Evolutionary conservation across 2,329 filamentous ascomycete genomes (phyloP), one percentile per base, ranked within the genome.

Genomic region (Metarhizium rileyi): DNA sequence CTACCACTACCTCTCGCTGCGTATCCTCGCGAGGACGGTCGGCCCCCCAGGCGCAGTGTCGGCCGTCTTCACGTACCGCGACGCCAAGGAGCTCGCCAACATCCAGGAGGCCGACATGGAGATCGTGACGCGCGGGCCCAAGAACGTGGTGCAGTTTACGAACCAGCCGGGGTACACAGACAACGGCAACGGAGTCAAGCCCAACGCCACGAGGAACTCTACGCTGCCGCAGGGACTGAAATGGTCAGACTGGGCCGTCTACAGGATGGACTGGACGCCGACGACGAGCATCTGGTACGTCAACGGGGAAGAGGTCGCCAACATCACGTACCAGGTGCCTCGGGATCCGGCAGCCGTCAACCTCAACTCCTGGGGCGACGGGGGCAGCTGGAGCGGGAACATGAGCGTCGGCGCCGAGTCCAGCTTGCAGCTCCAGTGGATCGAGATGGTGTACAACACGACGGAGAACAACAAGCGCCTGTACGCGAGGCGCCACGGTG

Each of bases 361-460:
- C 27, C 66, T 83, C 56, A 83, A 83, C 57, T 70, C 77, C 44
- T 83, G 80, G 79, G 76, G 76, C 50, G 74, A 83, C 53, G 79
- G 79, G 20, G 78, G 79, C 4, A 64, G 66, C 44, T 83, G 78
- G 79, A 74, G 73, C 42, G 79, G 78, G 10, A 74, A 77, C 47
- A 82, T 84, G 80, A 70, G 61, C 5, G 59, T 70, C 5, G 66
- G 69, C 3, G 67, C 65, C 10, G 68, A 69, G 42, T 78, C 79
- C 0, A 74, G 71, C 53, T 66, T 83, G 57, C 76, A 83, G 57
- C 70, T 84, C 18, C 75, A 80, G 65, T 83, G 78, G 79, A 73
- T 83, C 42, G 77, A 83, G 57, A 70, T 83, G 63, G 69, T 78
- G 22, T 83, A 76, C 57, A 77, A 78, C 54, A 61, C 58, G 14